phyloP scores from a whole-genome alignment of 2,329 filamentous ascomycete genomes.

The Microdochium nivale region DNA sequence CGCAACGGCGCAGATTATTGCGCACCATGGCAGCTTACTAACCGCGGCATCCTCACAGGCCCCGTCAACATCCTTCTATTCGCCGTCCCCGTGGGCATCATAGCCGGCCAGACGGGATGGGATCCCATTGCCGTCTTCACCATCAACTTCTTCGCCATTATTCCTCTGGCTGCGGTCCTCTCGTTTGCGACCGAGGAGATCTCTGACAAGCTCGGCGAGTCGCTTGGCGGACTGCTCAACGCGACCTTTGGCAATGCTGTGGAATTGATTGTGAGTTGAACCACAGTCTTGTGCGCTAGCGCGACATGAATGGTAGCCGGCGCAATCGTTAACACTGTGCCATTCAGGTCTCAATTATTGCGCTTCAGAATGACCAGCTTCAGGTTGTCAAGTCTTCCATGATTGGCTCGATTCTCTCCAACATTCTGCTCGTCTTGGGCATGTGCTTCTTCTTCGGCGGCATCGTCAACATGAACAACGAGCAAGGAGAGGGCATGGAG shows the following conservation, averaged over 20 bases:
- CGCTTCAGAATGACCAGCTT: slow-evolving; percentile 76
- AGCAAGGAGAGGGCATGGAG: slow-evolving; percentile 50
- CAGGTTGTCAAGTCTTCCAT: slow-evolving; percentile 97
- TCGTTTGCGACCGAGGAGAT: slow-evolving; percentile 75
- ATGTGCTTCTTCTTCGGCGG: slow-evolving; percentile 76
- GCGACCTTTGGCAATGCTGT: slow-evolving; percentile 75
- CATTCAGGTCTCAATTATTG: slow-evolving; percentile 81
- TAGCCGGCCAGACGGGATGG: slow-evolving; percentile 55
- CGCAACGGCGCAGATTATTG: too few species aligned
- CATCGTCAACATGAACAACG: slow-evolving; percentile 49
- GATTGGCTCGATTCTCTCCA: slow-evolving; percentile 92
- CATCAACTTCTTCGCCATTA: slow-evolving; percentile 74
- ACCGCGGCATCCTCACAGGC: slow-evolving; percentile 24
- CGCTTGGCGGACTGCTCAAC: slow-evolving; percentile 65
- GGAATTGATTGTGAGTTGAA: slow-evolving; percentile 58
- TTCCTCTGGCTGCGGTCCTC: slow-evolving; percentile 64
- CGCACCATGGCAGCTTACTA: too few species aligned
- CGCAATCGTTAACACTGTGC: slow-evolving; percentile 8
- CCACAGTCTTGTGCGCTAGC: slow-evolving; percentile 2
- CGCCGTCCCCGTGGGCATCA: slow-evolving; percentile 65
- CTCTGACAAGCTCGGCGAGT: slow-evolving; percentile 62
- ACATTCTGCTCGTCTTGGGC: slow-evolving; percentile 78
- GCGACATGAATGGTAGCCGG: slow-evolving; percentile 2
- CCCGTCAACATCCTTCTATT: slow-evolving; percentile 64
- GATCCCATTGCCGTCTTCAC: slow-evolving; percentile 60